phyloP scores from a whole-genome alignment of 2,329 filamentous ascomycete genomes.

The Leptodontidium sp. region DNA sequence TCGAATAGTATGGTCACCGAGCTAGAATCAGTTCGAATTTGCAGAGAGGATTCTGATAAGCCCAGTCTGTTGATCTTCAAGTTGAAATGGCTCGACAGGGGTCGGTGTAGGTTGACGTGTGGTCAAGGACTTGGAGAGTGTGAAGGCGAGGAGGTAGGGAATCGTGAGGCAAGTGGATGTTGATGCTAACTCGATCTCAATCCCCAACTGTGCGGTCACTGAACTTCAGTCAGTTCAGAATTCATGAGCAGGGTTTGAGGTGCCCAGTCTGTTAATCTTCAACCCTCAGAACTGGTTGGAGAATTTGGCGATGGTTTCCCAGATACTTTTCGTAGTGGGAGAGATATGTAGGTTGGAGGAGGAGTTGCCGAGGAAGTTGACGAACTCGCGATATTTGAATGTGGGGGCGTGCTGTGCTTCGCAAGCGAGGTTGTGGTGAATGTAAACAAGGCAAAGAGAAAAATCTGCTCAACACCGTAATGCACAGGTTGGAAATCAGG shows the following conservation, averaged over 20 bases:
- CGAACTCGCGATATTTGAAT: neutral
- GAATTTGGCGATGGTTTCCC: neutral
- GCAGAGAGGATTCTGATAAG: neutral
- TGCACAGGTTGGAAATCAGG: neutral
- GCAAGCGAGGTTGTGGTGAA: neutral
- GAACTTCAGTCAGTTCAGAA: neutral
- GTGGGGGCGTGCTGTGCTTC: neutral
- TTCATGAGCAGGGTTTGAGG: neutral
- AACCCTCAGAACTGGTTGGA: neutral
- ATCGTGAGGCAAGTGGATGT: neutral
- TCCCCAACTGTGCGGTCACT: neutral
- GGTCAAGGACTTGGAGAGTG: neutral
- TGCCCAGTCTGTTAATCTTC: neutral
- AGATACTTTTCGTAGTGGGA: neutral
- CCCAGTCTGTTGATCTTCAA: conserved; percentile 4
- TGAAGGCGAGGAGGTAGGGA: neutral
- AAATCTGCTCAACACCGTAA: neutral
- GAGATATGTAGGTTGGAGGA: neutral
- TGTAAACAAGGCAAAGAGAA: conserved; percentile 4
- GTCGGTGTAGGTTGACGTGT: neutral
- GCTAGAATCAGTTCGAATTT: conserved; percentile 6
- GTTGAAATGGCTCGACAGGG: neutral
- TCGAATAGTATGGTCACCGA: neutral
- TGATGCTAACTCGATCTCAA: neutral
- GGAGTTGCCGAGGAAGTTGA: neutral